These are phyloP conservation scores for Lentinula boryana DNA, from an alignment of 768 basidiomycete genomes.

Conservation along the genomic window DNA sequence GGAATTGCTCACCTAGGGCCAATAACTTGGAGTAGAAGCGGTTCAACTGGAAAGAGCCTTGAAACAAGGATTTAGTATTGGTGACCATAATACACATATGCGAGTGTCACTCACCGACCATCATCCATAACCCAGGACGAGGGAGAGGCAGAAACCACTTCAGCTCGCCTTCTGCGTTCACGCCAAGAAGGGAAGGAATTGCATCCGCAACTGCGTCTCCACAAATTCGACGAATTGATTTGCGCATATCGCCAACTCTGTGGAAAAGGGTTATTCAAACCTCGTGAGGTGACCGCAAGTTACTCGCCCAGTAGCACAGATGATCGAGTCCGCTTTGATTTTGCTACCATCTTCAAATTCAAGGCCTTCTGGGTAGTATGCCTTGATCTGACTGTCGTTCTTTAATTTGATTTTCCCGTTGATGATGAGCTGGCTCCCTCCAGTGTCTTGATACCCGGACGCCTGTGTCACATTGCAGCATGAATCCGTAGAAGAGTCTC, in stretches of 20 bases:
- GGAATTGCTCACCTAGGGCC: background rate
- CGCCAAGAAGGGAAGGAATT: slow-evolving; percentile 41
- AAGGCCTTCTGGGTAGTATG: slow-evolving; percentile 21
- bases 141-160: slow-evolving; percentile 28
- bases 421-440: slow-evolving; percentile 38
- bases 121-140: slow-evolving; percentile 14
- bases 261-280: background rate
- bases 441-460: slow-evolving; percentile 23
- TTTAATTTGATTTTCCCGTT: slow-evolving; percentile 50
- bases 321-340: slow-evolving; percentile 29
- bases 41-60: background rate
- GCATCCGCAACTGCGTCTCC: slow-evolving; percentile 26
- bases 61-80: background rate
- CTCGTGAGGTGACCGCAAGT: slow-evolving; percentile 8
- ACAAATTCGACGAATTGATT: slow-evolving; percentile 24
- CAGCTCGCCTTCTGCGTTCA: slow-evolving; percentile 45
- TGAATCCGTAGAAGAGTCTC: background rate
- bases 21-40: slow-evolving; percentile 2
- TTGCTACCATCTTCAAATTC: slow-evolving; percentile 23
- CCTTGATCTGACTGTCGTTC: slow-evolving; percentile 32
- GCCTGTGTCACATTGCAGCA: background rate
- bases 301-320: slow-evolving; percentile 34
- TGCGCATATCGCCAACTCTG: slow-evolving; percentile 15
- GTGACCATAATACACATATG: background rate
- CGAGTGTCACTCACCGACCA: background rate